A percentile compares a stretch with the other conserved stretches of the same genome.
phyloP scores from a whole-genome alignment of 352 stramenopile genomes.

The Pelagophyceae sp. region DNA sequence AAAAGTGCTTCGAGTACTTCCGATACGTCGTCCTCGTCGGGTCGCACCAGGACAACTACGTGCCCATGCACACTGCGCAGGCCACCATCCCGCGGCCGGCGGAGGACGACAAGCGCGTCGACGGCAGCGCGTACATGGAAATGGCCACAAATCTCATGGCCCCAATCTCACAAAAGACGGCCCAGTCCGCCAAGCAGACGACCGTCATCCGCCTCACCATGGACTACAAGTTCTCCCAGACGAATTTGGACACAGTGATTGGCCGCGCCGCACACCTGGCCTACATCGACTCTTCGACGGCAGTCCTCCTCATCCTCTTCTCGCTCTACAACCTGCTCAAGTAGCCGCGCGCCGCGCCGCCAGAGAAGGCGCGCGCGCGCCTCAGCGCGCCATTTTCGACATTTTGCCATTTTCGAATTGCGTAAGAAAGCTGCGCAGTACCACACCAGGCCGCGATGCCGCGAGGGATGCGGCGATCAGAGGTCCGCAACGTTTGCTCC shows the following conservation, averaged over 20 bases:
- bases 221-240: slow-evolving; percentile 14
- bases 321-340: slow-evolving; percentile 20
- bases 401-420: too few species aligned
- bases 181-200: not conserved
- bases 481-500: too few species aligned
- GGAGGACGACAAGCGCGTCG: not conserved
- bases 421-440: too few species aligned
- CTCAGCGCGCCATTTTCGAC: too few species aligned
- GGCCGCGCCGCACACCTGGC: slow-evolving; percentile 18
- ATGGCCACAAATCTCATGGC: slow-evolving; percentile 18
- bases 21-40: slow-evolving; percentile 15
- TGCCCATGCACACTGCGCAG: slow-evolving; percentile 14
- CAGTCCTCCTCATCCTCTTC: slow-evolving; percentile 16
- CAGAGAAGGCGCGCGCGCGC: too few species aligned
- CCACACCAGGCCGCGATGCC: too few species aligned
- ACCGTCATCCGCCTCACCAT: slow-evolving; percentile 11
- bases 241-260: slow-evolving; percentile 17
- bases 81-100: slow-evolving; percentile 17
- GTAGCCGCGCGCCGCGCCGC: too few species aligned
- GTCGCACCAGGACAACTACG: slow-evolving; percentile 8
- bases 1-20: slow-evolving; percentile 12
- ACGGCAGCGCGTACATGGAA: slow-evolving; percentile 11
- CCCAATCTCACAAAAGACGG: slow-evolving; percentile 6
- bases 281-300: slow-evolving; percentile 16
- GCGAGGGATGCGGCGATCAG: too few species aligned